Conservation (phyloP, 2,329 filamentous ascomycete species). For the Pezizomycotina sp. region DNA sequence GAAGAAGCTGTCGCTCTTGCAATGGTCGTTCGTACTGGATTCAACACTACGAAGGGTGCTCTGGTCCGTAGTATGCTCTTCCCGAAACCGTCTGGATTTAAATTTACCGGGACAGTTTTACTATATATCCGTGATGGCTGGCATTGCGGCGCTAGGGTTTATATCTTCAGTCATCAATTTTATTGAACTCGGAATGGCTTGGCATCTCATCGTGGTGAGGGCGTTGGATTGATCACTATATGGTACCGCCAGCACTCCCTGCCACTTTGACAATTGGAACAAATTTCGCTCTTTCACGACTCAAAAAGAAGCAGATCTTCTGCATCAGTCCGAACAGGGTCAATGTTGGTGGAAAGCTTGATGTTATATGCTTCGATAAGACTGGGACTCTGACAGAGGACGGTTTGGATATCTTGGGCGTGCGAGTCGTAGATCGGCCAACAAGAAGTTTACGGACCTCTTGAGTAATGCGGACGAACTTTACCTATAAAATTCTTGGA, state of each 20-base stretch:
- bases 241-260: constrained; percentile 84
- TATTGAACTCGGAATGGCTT: constrained; percentile 56
- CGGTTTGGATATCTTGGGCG: constrained; percentile 79
- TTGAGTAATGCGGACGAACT: constrained; percentile 43
- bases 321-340: constrained; percentile 83
- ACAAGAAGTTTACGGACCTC: constrained; percentile 53
- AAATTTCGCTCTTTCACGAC: constrained; percentile 73
- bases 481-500: constrained; percentile 32
- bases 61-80: constrained; percentile 96
- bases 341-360: constrained; percentile 88
- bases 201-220: constrained; percentile 80
- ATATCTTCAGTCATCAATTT: constrained; percentile 88
- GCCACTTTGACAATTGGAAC: constrained; percentile 93
- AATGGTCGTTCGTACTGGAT: constrained; percentile 83
- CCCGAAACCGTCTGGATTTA: constrained; percentile 94
- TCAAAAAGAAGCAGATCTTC: constrained; percentile 83
- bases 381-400: constrained; percentile 97
- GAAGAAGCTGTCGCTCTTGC: constrained; percentile 84
- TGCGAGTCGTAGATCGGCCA: constrained; percentile 54
- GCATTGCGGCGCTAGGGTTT: constrained; percentile 73
- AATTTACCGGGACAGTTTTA: constrained; percentile 95
- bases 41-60: constrained; percentile 93
- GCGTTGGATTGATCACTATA: constrained; percentile 97
- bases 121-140: constrained; percentile 92
- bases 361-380: constrained; percentile 96